Percentiles rank a stretch among this genome's conserved stretches.
Conservation (phyloP, 1,139 yeast genomes). For the Blastobotrys proliferans region DNA sequence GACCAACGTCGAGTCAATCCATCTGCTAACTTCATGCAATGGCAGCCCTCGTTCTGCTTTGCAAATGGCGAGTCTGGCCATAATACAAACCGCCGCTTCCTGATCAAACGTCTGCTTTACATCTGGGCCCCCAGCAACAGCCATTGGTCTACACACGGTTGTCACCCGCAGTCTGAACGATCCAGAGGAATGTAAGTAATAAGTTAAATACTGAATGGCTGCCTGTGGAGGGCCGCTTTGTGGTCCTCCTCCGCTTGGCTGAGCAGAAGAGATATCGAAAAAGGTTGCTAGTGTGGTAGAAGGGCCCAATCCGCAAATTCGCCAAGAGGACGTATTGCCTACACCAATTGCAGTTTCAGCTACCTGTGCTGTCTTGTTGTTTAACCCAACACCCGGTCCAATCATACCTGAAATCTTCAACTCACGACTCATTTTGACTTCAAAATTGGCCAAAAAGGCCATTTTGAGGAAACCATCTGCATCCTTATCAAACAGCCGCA, state of each 20-base stretch:
- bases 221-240: slow-evolving; percentile 33
- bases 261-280: slow-evolving; percentile 58
- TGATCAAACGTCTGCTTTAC: slow-evolving; percentile 52
- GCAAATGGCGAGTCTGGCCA: slow-evolving; percentile 52
- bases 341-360: slow-evolving; percentile 92
- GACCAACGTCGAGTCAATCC: slow-evolving; percentile 71
- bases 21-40: slow-evolving; percentile 62
- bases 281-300: slow-evolving; percentile 81
- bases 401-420: slow-evolving; percentile 84
- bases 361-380: slow-evolving; percentile 54
- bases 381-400: slow-evolving; percentile 61
- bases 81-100: slow-evolving; percentile 62
- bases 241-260: neutral
- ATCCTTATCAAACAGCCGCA: slow-evolving; percentile 77
- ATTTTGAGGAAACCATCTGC: slow-evolving; percentile 69
- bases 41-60: slow-evolving; percentile 48
- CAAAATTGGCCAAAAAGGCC: slow-evolving; percentile 70
- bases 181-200: slow-evolving; percentile 56
- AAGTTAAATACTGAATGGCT: slow-evolving; percentile 61
- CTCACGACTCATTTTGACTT: slow-evolving; percentile 79
- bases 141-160: slow-evolving; percentile 35
- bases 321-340: slow-evolving; percentile 89
- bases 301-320: slow-evolving; percentile 78
- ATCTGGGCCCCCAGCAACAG: slow-evolving; percentile 15
- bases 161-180: slow-evolving; percentile 42